Base-by-base conservation (phyloP, 2,329 filamentous ascomycete genomes). In the Colletotrichum sp. region DNA sequence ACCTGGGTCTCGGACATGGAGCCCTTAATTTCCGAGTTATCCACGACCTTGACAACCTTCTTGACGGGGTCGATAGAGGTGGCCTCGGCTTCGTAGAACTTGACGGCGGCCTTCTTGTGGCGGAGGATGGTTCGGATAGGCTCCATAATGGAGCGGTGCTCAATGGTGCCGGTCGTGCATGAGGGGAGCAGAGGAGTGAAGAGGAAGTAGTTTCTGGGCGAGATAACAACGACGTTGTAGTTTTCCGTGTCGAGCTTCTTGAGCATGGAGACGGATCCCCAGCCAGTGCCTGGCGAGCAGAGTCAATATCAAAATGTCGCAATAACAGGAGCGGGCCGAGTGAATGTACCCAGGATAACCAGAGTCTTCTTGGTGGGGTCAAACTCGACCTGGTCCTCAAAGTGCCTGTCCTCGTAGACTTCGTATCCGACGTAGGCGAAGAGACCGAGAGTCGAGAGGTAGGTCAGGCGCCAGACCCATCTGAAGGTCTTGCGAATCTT, bases 131-230 rank as follows among this genome's bases (percentile, higher is more conserved):
- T 95, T 83, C 97, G 95, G 81, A 99, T 94, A 73, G 97, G 97
- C 89, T 99, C 97, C 97, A 99, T 99, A 87, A 99, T 99, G 83
- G 96, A 98, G 84, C 97, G 95, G 89, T 98, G 97, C 90, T 99
- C 97, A 85, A 99, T 97, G 81, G 95, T 94, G 82, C 97, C 97
- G 79, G 96, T 98, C 68, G 97, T 98, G 88, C 97, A 99, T 83
- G 96, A 98, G 79, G 97, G 97, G 77, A 99, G 92, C 75, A 99
- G 93, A 76, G 97, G 97, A 34, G 97, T 99, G 91, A 99, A 99
- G 80, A 99, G 94, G 93, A 99, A 99, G 92, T 98, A 99, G 89
- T 99, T 99, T 84, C 97, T 95, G 70, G 97, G 97, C 66, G 97
- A 98, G 85, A 99, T 95, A 84, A 99, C 96, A 83, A 98, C 87